These are phyloP conservation scores for Hippophae tibetana DNA, from an alignment of 306 rosid species.

Conservation along the genomic window DNA sequence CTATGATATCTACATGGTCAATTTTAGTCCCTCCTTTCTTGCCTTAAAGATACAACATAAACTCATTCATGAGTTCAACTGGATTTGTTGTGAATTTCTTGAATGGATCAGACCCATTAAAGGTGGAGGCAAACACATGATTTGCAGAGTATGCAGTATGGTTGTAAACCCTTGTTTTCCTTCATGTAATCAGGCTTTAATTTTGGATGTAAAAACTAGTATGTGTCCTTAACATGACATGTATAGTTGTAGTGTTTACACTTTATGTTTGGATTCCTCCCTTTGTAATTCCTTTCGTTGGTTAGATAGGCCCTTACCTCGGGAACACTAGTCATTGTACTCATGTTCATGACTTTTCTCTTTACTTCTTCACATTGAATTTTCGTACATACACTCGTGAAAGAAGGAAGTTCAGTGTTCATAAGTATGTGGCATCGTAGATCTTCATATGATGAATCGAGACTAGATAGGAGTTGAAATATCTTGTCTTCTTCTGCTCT, in stretches of 20 bases:
- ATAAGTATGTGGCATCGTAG: constrained; percentile 1
- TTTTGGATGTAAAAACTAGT: not conserved
- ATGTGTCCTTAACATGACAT: not conserved
- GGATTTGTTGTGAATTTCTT: too few relatives aligned
- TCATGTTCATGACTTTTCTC: constrained; percentile 3
- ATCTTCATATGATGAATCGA: not conserved
- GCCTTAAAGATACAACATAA: not conserved
- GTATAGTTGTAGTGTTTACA: not conserved
- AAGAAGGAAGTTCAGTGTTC: not conserved
- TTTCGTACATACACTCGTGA: not conserved
- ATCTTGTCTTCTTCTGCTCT: not conserved
- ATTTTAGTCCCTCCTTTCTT: too few relatives aligned
- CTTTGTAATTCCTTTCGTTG: too few relatives aligned
- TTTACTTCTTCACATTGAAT: constrained; percentile 9
- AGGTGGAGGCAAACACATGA: too few relatives aligned
- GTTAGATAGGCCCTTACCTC: too few relatives aligned
- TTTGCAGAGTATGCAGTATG: too few relatives aligned
- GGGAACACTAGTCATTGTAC: too few relatives aligned
- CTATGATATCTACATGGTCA: too few relatives aligned
- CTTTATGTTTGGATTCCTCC: not conserved
- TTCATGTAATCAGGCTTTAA: not conserved
- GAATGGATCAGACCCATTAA: too few relatives aligned
- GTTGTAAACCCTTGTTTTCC: too few relatives aligned
- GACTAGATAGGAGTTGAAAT: not conserved
- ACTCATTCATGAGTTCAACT: too few relatives aligned